Evolutionary conservation across 108 stramenopile species (phyloP).

Genomic region (Cyclotella choctawhatcheeana): DNA sequence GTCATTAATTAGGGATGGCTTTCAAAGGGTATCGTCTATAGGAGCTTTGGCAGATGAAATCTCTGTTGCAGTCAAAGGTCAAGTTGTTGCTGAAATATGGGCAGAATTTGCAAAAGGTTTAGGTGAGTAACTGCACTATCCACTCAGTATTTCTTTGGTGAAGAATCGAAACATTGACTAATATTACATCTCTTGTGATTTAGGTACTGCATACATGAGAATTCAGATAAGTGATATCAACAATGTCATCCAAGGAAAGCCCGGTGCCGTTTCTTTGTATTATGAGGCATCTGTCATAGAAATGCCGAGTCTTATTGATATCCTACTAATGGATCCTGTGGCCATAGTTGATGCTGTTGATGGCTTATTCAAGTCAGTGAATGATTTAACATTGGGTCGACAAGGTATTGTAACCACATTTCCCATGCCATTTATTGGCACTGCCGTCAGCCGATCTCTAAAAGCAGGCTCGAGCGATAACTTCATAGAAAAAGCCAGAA

Average conservation of each 20-base stretch:
- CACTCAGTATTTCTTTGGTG: too few species aligned
- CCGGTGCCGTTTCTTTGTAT: too few species aligned
- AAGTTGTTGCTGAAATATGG: slow-evolving; percentile 2
- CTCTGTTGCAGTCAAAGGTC: slow-evolving; percentile 10
- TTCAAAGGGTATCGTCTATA: slow-evolving; percentile 10
- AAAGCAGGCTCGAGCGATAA: slow-evolving; percentile 7
- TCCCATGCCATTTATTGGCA: slow-evolving; percentile 8
- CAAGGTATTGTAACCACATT: slow-evolving; percentile 40
- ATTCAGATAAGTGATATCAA: too few species aligned
- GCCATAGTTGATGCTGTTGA: slow-evolving; percentile 42
- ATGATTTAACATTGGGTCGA: slow-evolving; percentile 29
- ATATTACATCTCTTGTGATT: too few species aligned
- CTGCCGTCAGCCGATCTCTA: slow-evolving; percentile 2
- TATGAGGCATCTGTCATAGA: background rate
- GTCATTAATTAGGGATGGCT: slow-evolving; percentile 9
- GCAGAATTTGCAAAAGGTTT: background rate
- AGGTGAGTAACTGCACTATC: too few species aligned
- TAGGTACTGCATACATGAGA: too few species aligned
- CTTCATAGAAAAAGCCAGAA: background rate
- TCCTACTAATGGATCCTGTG: slow-evolving; percentile 14
- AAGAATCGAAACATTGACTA: background rate
- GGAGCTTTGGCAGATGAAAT: slow-evolving; percentile 18
- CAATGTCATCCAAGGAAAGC: too few species aligned
- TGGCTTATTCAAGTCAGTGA: slow-evolving; percentile 24
- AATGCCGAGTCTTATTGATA: slow-evolving; percentile 19